Conservation (phyloP, 345 rosid species). For the Angophora floribunda region DNA sequence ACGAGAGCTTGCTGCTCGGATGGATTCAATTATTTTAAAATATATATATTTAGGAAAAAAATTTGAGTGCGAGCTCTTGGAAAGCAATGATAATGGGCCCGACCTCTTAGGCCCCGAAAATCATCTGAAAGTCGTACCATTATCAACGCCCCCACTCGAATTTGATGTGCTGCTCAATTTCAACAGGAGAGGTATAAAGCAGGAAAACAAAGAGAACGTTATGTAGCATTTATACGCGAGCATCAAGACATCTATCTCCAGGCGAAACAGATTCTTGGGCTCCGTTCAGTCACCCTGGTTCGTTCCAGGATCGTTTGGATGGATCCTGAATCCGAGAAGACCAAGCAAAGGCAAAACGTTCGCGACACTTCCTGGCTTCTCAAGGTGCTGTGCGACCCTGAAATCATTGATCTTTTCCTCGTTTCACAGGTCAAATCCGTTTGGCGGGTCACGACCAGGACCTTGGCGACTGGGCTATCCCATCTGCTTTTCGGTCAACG, state of each 20-base stretch:
- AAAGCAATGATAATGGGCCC: not conserved
- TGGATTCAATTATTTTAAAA: too few species aligned
- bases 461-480: not conserved
- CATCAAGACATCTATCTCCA: not conserved
- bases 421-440: not conserved
- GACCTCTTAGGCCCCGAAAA: not conserved
- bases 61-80: too few species aligned
- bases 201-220: not conserved
- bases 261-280: not conserved
- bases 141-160: not conserved
- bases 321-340: not conserved
- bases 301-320: not conserved
- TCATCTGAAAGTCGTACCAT: not conserved
- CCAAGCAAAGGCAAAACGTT: not conserved
- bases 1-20: constrained; percentile 37
- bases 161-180: not conserved
- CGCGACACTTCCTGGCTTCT: not conserved
- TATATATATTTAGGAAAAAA: too few species aligned
- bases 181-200: not conserved
- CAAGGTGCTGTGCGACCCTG: not conserved
- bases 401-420: not conserved
- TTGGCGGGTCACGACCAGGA: not conserved
- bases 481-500: not conserved
- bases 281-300: not conserved
- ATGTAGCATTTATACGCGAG: not conserved